Evolutionary conservation across 2,329 filamentous ascomycete species (phyloP).

Genomic region (Daldinia eschscholtzii): DNA sequence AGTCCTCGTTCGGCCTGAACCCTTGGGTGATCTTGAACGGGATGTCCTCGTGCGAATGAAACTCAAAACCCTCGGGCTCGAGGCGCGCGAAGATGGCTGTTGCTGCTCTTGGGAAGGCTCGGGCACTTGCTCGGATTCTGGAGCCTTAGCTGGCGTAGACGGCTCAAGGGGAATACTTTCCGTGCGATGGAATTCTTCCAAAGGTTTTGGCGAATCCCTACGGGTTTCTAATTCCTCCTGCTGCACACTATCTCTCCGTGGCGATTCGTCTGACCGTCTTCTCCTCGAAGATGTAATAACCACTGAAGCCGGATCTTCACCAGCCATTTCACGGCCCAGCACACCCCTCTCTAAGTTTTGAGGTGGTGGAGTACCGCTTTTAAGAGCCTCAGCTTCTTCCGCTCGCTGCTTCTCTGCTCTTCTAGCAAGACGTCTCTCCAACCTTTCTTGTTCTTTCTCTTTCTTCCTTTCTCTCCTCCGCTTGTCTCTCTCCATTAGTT

Average conservation of each 20-base stretch:
- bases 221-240: constrained; percentile 43
- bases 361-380: constrained; percentile 64
- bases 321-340: constrained; percentile 68
- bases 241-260: constrained; percentile 52
- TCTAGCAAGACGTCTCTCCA: constrained; percentile 73
- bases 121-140: constrained; percentile 30
- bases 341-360: constrained; percentile 72
- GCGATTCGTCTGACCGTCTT: constrained; percentile 57
- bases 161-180: constrained; percentile 59
- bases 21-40: constrained; percentile 63
- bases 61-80: constrained; percentile 53
- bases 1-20: constrained; percentile 57
- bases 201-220: constrained; percentile 51
- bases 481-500: constrained; percentile 90
- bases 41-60: constrained; percentile 62
- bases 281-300: constrained; percentile 69
- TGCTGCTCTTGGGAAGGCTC: constrained; percentile 36
- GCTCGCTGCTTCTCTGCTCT: constrained; percentile 75
- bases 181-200: constrained; percentile 64
- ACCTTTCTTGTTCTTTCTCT: constrained; percentile 73
- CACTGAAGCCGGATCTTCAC: constrained; percentile 68
- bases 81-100: constrained; percentile 43
- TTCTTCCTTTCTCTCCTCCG: constrained; percentile 82
- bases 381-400: constrained; percentile 67
- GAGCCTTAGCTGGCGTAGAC: constrained; percentile 30